Evolutionary conservation across 768 basidiomycete species (phyloP), one percentile per base, ranked within the genome.

Genomic region (Naganishia antarctica): DNA sequence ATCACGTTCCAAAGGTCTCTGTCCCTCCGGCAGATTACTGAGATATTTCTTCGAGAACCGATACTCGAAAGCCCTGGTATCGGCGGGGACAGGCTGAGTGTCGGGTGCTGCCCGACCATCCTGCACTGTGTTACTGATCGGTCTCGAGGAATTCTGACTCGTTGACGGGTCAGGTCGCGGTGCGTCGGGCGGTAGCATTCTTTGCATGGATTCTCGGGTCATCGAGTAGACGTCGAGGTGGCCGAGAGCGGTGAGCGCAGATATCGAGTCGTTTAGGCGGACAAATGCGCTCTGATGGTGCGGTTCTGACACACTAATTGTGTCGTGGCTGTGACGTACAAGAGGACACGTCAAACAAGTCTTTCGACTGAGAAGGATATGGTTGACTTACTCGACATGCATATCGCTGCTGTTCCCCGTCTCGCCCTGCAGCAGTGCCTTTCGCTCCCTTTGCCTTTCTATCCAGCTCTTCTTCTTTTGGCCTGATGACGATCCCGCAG

Each of bases 381-480:
- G 34, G 18, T 2, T 4, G 11, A 63, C 66, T 63, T 34, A 67
- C 66, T 67, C 66, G 53, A 67, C 61, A 23, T 66, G 49, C 65
- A 66, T 66, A 32, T 50, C 60, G 29, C 21, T 45, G n/a, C 40
- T 34, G 44, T 34, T 25, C 13, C 32, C 46, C 41, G 49, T 51
- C n/a, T 50, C 37, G 4, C 61, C 61, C 25, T 62, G 32, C 62
- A 70, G 66, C 37, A 70, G 41, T 3, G 72, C 72, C 61, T 75
- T 77, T 59, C 76, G 63, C 66, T 77, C 75, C 50, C 70, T 74
- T 48, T 77, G 74, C 59, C 68, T 63, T 48, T 77, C 73, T 32
- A 77, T 76, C 75, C 70, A 70, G 18, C 40, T 68, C 34, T 81
- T 85, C 76, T 85, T 88, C 45, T 85, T 83, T 70, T 82, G 82